Percentiles rank a stretch among this genome's conserved stretches.
Conservation (phyloP, 1,284 basidiomycete species). For the Trametes polyzona region DNA sequence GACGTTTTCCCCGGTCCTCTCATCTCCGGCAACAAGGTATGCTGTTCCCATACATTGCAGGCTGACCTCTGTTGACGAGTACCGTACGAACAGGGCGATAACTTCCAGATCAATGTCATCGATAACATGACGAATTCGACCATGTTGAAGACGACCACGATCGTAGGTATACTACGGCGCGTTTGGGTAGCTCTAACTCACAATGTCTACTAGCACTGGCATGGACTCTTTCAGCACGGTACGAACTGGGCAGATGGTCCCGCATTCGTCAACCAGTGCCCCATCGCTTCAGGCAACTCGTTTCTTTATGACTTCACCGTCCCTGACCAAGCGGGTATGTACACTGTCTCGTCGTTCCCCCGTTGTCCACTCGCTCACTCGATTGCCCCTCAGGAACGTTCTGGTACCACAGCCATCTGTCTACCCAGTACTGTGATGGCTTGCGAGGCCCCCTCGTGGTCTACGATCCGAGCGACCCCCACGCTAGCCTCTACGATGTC, state of each 20-base stretch:
- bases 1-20: conserved; percentile 34
- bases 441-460: conserved; percentile 42
- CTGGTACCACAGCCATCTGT: conserved; percentile 33
- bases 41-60: not conserved
- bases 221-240: conserved; percentile 39
- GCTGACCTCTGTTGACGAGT: not conserved
- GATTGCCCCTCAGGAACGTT: conserved; percentile 21
- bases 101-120: conserved; percentile 40
- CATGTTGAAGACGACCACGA: conserved; percentile 41
- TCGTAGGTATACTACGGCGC: conserved; percentile 30
- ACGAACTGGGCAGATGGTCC: conserved; percentile 41
- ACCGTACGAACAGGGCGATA: conserved; percentile 26
- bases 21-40: conserved; percentile 31
- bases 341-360: not conserved
- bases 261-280: conserved; percentile 52
- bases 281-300: conserved; percentile 47
- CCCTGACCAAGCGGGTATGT: conserved; percentile 37
- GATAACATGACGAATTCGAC: conserved; percentile 38
- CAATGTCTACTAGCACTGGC: conserved; percentile 39
- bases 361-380: not conserved
- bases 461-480: conserved; percentile 47
- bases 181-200: not conserved
- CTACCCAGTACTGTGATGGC: conserved; percentile 39
- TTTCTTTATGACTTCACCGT: conserved; percentile 48
- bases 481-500: conserved; percentile 43